Percentiles rank a stretch among this genome's conserved stretches.
Evolutionary conservation across 1,284 basidiomycete genomes (phyloP).

Genomic region (Ustilago vetiveriae): DNA sequence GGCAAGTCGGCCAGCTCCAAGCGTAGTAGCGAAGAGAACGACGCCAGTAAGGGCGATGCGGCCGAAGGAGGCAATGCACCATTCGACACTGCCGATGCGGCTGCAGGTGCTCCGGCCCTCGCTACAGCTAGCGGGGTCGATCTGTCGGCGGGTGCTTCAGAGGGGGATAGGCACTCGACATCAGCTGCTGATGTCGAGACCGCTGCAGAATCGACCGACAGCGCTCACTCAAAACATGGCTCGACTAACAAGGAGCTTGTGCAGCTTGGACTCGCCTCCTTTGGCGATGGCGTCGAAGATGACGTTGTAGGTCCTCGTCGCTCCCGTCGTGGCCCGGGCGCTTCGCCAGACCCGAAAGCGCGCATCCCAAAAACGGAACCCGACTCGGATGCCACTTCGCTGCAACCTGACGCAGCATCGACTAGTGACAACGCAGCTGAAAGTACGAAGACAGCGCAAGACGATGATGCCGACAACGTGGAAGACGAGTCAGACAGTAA

Average conservation of each 20-base stretch:
- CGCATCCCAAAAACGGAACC: slow-evolving; percentile 33
- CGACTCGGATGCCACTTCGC: slow-evolving; percentile 8
- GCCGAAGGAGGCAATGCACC: slow-evolving; percentile 5
- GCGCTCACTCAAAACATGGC: slow-evolving; percentile 9
- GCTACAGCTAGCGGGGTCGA: neutral
- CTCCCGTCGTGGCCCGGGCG: slow-evolving; percentile 40
- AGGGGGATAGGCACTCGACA: neutral
- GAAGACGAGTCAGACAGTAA: slow-evolving; percentile 4
- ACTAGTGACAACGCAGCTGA: neutral
- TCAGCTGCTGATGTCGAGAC: slow-evolving; percentile 5
- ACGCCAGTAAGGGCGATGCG: slow-evolving; percentile 1
- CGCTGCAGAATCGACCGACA: slow-evolving; percentile 5
- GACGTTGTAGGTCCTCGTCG: slow-evolving; percentile 43
- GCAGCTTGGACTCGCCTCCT: slow-evolving; percentile 43
- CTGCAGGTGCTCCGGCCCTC: neutral
- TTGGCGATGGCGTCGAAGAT: slow-evolving; percentile 48
- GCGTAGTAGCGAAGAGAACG: slow-evolving; percentile 34
- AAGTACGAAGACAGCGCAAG: neutral
- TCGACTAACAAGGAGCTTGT: slow-evolving; percentile 52
- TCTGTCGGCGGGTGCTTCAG: neutral
- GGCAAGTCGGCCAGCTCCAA: slow-evolving; percentile 32
- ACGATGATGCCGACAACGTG: neutral
- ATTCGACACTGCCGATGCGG: neutral
- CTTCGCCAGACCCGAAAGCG: slow-evolving; percentile 39
- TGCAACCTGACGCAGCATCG: slow-evolving; percentile 7